Evolutionary conservation across 441 rosid species (phyloP).

Genomic region (Capsella rubella): DNA sequence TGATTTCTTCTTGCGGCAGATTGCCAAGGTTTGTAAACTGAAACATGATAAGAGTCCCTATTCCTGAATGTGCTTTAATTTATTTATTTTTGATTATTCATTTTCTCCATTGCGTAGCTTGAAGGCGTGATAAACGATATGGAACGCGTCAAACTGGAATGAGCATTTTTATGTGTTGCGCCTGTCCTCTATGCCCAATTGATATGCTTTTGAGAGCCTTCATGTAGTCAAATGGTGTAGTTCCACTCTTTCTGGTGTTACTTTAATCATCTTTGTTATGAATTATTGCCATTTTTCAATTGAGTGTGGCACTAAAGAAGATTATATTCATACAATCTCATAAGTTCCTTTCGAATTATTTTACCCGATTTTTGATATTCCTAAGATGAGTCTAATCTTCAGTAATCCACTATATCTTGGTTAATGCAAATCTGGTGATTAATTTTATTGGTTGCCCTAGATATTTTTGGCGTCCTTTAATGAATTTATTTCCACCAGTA

Average conservation of each 20-base stretch:
- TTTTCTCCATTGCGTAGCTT: constrained; percentile 54
- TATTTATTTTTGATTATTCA: background rate
- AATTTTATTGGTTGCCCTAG: no score
- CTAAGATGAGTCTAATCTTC: background rate
- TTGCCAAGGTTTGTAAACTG: constrained; percentile 36
- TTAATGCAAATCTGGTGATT: no score
- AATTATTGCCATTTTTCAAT: background rate
- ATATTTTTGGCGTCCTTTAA: no score
- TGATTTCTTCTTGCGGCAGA: constrained; percentile 44
- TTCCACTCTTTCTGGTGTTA: background rate
- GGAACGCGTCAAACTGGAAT: constrained; percentile 83
- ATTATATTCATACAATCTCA: background rate
- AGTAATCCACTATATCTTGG: no score
- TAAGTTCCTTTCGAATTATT: background rate
- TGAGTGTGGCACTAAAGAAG: no score
- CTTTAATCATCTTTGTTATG: background rate
- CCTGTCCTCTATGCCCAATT: background rate
- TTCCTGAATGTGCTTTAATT: background rate
- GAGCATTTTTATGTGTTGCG: constrained; percentile 10
- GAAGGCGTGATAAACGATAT: constrained; percentile 85
- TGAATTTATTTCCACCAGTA: no score
- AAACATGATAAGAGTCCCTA: background rate
- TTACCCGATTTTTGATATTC: background rate
- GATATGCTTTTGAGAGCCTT: constrained; percentile 3
- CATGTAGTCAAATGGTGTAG: background rate